These are phyloP conservation scores for Zygotorulaspora chibaensis DNA, from an alignment of 805 yeast species.

Conservation along the genomic window DNA sequence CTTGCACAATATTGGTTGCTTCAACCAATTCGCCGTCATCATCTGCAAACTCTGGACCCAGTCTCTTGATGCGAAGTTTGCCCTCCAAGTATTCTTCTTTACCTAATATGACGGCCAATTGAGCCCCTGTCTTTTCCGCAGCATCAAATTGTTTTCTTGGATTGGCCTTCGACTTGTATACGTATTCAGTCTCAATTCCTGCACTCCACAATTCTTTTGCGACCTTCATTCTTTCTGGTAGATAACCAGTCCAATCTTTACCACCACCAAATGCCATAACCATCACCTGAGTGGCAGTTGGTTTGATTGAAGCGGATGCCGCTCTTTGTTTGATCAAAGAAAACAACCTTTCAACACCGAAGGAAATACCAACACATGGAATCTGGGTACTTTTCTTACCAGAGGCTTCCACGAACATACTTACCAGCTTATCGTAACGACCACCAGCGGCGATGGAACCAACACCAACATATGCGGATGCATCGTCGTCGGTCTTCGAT, in stretches of 20 bases:
- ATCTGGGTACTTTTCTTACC: conserved; percentile 75
- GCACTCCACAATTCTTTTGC: conserved; percentile 81
- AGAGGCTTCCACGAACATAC: conserved; percentile 85
- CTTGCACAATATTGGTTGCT: conserved; percentile 53
- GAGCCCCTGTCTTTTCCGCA: conserved; percentile 91
- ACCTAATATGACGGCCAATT: conserved; percentile 87
- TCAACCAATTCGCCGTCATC: conserved; percentile 81
- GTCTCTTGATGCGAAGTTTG: conserved; percentile 74
- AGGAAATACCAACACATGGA: conserved; percentile 96
- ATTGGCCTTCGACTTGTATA: conserved; percentile 90
- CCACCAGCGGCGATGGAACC: conserved; percentile 99
- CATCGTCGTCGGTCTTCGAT: conserved; percentile 49
- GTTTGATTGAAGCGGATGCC: conserved; percentile 57
- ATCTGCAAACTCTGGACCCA: conserved; percentile 83
- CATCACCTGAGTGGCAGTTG: conserved; percentile 87
- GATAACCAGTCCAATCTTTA: conserved; percentile 88
- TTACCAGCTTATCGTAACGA: conserved; percentile 92
- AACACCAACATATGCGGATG: conserved; percentile 92
- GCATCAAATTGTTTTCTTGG: conserved; percentile 96
- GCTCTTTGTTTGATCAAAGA: conserved; percentile 80
- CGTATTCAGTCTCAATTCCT: conserved; percentile 85
- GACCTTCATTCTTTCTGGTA: conserved; percentile 85
- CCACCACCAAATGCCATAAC: conserved; percentile 99
- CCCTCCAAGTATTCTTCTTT: conserved; percentile 85
- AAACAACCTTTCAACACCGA: conserved; percentile 93